Base-by-base conservation (phyloP, 192 early-diverging fungal genomes). In the Gamsiella multidivaricata region DNA sequence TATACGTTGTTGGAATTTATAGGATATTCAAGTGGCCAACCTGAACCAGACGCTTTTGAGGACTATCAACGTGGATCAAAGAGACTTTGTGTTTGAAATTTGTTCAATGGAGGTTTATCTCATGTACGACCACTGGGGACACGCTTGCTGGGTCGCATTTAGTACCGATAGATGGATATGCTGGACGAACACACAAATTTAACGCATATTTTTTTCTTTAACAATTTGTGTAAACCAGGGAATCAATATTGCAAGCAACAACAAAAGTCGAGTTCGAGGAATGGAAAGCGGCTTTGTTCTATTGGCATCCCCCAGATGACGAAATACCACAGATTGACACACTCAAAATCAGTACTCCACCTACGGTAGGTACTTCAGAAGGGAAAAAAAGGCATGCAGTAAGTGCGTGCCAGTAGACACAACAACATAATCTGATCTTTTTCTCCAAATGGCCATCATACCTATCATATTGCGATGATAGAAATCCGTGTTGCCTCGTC, bases 81-180 rank as follows among this genome's bases (percentile, higher is more conserved):
- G 73, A 17, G 73, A 76, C 33, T 76, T 68, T 76, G 73, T 68
- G 4, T 76, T 76, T 37, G 73, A 76, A 47, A 76, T 76, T 10
- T 76, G 73, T 42, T 76, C 73, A 36, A 76, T 76, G 8, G 73
- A 76, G 32, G 43, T 76, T 14, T 76, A 76, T 57, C 53, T 76
- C 17, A 68, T 68, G 73, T 76, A 62, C 26, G 73, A 15, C 1
- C 32, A 55, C 12, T 39, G 11, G 3, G 41, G 12, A 15, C 54
- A 56, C n/a, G 34, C 54, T 33, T 20, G 17, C 15, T 41, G 15
- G 18, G 1, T 18, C 41, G 41, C 12, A 42, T 18, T 11, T 15
- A 18, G 1, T 15, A 42, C 11, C 41, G 41, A 18, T 1, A 42
- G 18, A 42, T 11, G 18, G 41, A 42, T 15, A 42, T 18, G 11